These are phyloP conservation scores for Goffeauzyma gilvescens DNA, from an alignment of 768 basidiomycete genomes.

Conservation along the genomic window DNA sequence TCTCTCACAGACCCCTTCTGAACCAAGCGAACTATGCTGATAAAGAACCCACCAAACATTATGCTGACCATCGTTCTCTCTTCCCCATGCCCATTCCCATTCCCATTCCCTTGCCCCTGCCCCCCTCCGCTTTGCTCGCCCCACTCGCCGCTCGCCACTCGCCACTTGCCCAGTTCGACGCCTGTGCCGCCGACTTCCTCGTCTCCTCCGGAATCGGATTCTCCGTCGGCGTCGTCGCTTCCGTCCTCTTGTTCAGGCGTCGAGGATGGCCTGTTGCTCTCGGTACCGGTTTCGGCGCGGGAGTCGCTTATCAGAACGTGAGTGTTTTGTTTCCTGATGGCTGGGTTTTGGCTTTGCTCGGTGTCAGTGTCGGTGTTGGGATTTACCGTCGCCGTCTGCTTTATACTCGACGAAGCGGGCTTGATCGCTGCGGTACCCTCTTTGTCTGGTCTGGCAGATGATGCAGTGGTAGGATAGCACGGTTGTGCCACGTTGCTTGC, in stretches of 20 bases:
- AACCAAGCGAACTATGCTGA: too few species aligned
- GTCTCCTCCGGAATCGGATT: conserved; percentile 33
- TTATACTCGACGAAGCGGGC: too few species aligned
- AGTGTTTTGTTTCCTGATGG: conserved; percentile 7
- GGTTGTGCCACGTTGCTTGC: too few species aligned
- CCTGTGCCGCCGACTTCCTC: conserved; percentile 31
- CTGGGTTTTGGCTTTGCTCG: too few species aligned
- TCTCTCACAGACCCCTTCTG: conserved; percentile 17
- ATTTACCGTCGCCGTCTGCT: too few species aligned
- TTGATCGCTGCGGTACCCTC: too few species aligned
- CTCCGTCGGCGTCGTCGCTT: conserved; percentile 33
- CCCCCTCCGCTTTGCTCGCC: background rate
- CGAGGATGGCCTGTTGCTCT: background rate
- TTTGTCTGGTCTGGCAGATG: too few species aligned
- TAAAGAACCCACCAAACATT: background rate
- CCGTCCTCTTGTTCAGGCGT: conserved; percentile 32
- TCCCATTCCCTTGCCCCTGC: background rate
- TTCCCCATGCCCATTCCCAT: background rate
- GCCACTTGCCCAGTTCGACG: conserved; percentile 16
- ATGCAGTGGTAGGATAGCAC: too few species aligned
- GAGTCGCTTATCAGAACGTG: conserved; percentile 32
- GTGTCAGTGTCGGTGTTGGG: too few species aligned
- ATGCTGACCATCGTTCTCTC: background rate
- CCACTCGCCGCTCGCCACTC: too few species aligned
- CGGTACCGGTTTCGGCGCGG: conserved; percentile 26